Conservation (phyloP, 345 rosid genomes). For the Abelmoschus esculentus region DNA sequence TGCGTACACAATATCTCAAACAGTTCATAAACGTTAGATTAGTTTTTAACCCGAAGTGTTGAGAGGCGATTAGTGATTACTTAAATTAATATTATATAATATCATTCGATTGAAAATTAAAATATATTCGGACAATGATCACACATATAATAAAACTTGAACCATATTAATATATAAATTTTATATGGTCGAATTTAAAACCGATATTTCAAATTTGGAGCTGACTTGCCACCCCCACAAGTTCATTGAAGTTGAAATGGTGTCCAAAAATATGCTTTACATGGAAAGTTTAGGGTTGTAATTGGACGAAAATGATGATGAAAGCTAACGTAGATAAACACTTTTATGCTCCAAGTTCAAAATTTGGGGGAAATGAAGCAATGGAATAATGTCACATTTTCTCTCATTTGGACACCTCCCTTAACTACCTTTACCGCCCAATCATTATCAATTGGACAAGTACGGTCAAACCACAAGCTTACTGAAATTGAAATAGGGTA, state of each 20-base stretch:
- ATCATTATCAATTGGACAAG: slow-evolving; percentile 14
- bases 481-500: not conserved
- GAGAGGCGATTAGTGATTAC: too few relatives aligned
- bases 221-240: not conserved
- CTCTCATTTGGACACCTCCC: not conserved
- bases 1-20: too few relatives aligned
- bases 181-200: too few relatives aligned
- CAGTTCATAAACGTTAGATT: too few relatives aligned
- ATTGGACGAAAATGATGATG: not conserved
- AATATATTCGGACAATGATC: too few relatives aligned
- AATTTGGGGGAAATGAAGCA: not conserved
- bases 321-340: slow-evolving; percentile 7
- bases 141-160: too few relatives aligned
- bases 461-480: not conserved
- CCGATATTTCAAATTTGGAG: too few relatives aligned
- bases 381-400: slow-evolving; percentile 2
- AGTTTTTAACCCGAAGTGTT: too few relatives aligned
- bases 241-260: not conserved
- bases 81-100: too few relatives aligned
- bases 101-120: too few relatives aligned
- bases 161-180: too few relatives aligned
- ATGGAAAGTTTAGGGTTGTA: not conserved
- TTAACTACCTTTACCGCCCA: slow-evolving; percentile 28
- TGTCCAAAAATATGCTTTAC: not conserved
- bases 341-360: not conserved